These are phyloP conservation scores for Aureobasidium sp. DNA, from an alignment of 2,329 filamentous ascomycete genomes.

Conservation along the genomic window DNA sequence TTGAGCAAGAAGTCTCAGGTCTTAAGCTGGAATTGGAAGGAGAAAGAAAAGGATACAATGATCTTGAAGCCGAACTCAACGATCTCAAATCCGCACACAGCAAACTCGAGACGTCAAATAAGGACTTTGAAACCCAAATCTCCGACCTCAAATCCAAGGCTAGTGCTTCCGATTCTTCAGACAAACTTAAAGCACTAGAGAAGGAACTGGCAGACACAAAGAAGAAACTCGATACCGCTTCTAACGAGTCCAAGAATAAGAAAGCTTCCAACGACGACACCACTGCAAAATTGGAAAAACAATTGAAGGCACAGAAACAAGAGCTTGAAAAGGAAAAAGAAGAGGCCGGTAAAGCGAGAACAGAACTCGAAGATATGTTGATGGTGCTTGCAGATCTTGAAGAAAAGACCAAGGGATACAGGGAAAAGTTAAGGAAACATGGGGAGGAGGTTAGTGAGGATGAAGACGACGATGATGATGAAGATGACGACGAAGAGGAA, in stretches of 20 bases:
- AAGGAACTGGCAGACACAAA: slow-evolving; percentile 4
- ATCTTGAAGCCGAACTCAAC: slow-evolving; percentile 12
- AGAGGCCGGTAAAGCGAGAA: slow-evolving; percentile 25
- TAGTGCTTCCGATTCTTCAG: neutral
- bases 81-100: slow-evolving; percentile 11
- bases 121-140: neutral
- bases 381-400: slow-evolving; percentile 40
- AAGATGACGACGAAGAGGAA: slow-evolving; percentile 19
- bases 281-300: slow-evolving; percentile 6
- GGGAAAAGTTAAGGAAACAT: slow-evolving; percentile 18
- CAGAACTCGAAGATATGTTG: slow-evolving; percentile 40
- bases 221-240: neutral
- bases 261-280: neutral
- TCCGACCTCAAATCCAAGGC: neutral
- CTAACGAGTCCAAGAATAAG: slow-evolving; percentile 6
- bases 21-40: slow-evolving; percentile 16
- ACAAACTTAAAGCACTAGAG: neutral
- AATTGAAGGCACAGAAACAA: slow-evolving; percentile 19
- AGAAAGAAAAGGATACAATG: slow-evolving; percentile 14
- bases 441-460: slow-evolving; percentile 25
- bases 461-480: slow-evolving; percentile 21
- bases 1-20: slow-evolving; percentile 26
- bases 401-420: slow-evolving; percentile 29
- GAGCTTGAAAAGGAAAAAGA: slow-evolving; percentile 33
- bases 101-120: slow-evolving; percentile 13